Percentiles rank a stretch among this genome's conserved stretches.
phyloP scores from a whole-genome alignment of 768 basidiomycete genomes.

The Serendipita vermifera region DNA sequence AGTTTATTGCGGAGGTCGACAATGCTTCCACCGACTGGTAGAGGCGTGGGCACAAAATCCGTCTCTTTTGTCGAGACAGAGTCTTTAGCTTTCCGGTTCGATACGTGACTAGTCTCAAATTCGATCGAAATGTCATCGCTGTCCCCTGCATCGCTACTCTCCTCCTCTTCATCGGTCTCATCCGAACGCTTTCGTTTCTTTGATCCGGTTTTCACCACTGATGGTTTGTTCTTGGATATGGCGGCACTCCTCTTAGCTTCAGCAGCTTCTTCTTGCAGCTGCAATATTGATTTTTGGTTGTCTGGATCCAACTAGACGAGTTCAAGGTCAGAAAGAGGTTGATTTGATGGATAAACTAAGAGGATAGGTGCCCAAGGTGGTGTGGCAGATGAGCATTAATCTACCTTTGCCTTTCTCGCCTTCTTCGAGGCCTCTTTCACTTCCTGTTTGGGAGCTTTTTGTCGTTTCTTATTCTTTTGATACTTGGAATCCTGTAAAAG shows the following conservation, averaged over 20 bases:
- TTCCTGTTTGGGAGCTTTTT: constrained; percentile 69
- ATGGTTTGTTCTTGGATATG: constrained; percentile 24
- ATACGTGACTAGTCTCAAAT: constrained; percentile 19
- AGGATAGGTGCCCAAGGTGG: background rate
- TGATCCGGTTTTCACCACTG: constrained; percentile 10
- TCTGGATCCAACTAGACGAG: constrained; percentile 69
- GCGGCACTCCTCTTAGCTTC: constrained; percentile 17
- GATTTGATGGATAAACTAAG: background rate
- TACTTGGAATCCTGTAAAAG: constrained; percentile 49
- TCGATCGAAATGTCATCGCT: constrained; percentile 26
- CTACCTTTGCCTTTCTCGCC: constrained; percentile 75
- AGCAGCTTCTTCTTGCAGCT: constrained; percentile 50
- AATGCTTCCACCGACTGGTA: constrained; percentile 53
- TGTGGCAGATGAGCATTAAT: background rate
- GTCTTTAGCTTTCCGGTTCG: background rate
- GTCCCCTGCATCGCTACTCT: constrained; percentile 25
- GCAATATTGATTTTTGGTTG: constrained; percentile 66
- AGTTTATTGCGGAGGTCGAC: constrained; percentile 54
- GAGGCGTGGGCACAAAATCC: constrained; percentile 34
- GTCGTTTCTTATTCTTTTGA: constrained; percentile 80
- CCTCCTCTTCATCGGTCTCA: constrained; percentile 25
- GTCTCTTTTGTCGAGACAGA: constrained; percentile 15
- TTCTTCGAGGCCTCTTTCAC: constrained; percentile 82
- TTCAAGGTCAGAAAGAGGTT: background rate
- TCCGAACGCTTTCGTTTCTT: constrained; percentile 15